These are phyloP conservation scores for Boletales sp. DNA, from an alignment of 768 basidiomycete genomes.

Conservation along the genomic window DNA sequence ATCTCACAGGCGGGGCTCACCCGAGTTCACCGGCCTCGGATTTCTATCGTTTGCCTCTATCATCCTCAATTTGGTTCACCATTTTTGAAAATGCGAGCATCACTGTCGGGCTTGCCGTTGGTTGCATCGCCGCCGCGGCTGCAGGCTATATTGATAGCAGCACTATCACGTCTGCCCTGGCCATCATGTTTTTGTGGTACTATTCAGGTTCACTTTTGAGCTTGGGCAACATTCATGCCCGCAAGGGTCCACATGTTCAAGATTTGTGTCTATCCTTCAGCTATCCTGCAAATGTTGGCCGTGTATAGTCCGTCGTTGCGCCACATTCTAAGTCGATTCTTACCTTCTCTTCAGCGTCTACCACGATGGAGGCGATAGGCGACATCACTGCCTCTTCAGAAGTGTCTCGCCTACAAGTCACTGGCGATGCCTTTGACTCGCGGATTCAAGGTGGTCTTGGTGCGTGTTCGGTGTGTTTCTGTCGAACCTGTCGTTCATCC, in stretches of 20 bases:
- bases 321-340: constrained; percentile 1
- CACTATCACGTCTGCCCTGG: constrained; percentile 48
- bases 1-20: constrained; percentile 65
- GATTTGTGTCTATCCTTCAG: constrained; percentile 70
- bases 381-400: constrained; percentile 83
- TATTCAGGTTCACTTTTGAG: neutral
- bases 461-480: constrained; percentile 22
- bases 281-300: constrained; percentile 57
- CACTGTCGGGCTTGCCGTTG: constrained; percentile 70
- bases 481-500: neutral
- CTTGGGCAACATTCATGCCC: neutral
- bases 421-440: constrained; percentile 74
- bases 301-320: constrained; percentile 43
- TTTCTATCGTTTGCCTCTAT: constrained; percentile 80
- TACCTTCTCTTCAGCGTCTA: constrained; percentile 44
- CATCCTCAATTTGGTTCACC: constrained; percentile 78
- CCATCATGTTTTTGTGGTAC: too few relatives aligned
- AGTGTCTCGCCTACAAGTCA: constrained; percentile 70
- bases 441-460: constrained; percentile 81
- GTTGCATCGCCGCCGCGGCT: constrained; percentile 79
- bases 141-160: constrained; percentile 72
- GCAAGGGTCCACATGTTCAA: constrained; percentile 73
- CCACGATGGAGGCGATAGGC: constrained; percentile 82
- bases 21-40: constrained; percentile 82
- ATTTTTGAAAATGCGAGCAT: constrained; percentile 78